Evolutionary conservation across 176 grass and related monocot genomes (phyloP).

Genomic region (Bolboschoenus planiculmis): DNA sequence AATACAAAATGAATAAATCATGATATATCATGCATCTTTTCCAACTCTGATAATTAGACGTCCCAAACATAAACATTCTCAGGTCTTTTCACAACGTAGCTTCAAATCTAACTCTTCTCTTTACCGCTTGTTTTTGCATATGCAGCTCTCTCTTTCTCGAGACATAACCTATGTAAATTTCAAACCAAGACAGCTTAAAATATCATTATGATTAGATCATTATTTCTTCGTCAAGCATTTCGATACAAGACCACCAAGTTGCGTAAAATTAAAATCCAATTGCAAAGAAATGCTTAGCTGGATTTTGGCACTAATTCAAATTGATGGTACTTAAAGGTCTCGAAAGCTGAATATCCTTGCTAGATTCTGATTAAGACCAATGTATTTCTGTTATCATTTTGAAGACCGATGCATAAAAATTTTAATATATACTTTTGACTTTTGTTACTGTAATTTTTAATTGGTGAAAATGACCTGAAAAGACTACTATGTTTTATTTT

Average conservation of each 20-base stretch:
- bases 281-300: neutral
- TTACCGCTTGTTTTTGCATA: constrained; percentile 13
- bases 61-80: neutral
- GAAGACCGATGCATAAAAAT: neutral
- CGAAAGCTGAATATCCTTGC: neutral
- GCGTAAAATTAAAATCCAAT: neutral
- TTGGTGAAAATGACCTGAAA: neutral
- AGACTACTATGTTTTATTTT: neutral
- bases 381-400: neutral
- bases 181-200: neutral
- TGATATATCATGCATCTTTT: constrained; percentile 17
- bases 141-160: constrained; percentile 11
- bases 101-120: neutral
- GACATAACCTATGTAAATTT: constrained; percentile 2
- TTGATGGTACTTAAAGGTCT: neutral
- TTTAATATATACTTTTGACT: neutral
- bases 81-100: neutral
- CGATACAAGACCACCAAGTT: neutral
- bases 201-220: neutral
- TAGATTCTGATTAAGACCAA: neutral
- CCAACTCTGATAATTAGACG: neutral
- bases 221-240: neutral
- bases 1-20: neutral
- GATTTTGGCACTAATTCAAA: neutral
- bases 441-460: neutral